phyloP scores from a whole-genome alignment of 768 basidiomycete genomes.

The Lentinula sp. region DNA sequence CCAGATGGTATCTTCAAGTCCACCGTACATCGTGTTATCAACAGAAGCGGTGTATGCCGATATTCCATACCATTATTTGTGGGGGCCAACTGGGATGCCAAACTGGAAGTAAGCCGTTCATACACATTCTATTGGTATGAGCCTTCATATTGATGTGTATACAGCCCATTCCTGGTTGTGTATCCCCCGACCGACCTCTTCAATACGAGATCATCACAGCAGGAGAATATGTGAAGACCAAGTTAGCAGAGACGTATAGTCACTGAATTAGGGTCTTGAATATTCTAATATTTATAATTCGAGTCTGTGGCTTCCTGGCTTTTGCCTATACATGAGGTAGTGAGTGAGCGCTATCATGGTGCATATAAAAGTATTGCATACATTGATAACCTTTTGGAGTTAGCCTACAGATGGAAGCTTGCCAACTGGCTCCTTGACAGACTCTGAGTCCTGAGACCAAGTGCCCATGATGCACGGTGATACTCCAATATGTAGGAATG shows the following conservation, averaged over 20 bases:
- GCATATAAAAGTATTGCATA: no score
- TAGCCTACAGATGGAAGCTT: no score
- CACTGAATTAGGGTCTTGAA: neutral
- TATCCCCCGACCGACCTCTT: conserved; percentile 20
- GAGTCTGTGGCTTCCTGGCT: no score
- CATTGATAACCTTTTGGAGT: no score
- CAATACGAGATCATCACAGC: conserved; percentile 62
- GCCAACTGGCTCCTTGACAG: no score
- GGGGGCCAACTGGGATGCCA: conserved; percentile 82
- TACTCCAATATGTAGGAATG: no score
- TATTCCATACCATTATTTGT: conserved; percentile 91
- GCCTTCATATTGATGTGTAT: neutral
- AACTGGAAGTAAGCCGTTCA: conserved; percentile 52
- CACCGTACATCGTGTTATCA: conserved; percentile 82
- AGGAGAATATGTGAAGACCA: conserved; percentile 64
- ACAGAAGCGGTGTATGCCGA: conserved; percentile 60
- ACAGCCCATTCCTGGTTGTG: conserved; percentile 50
- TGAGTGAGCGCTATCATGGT: no score
- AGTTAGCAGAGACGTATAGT: conserved; percentile 43
- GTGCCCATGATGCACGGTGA: no score
- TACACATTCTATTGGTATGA: neutral
- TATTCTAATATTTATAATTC: neutral
- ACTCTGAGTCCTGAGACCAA: no score
- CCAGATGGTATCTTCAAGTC: conserved; percentile 88
- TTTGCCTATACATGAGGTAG: no score